Conservation (phyloP, 1,284 basidiomycete species). For the Malassezia globosa region DNA sequence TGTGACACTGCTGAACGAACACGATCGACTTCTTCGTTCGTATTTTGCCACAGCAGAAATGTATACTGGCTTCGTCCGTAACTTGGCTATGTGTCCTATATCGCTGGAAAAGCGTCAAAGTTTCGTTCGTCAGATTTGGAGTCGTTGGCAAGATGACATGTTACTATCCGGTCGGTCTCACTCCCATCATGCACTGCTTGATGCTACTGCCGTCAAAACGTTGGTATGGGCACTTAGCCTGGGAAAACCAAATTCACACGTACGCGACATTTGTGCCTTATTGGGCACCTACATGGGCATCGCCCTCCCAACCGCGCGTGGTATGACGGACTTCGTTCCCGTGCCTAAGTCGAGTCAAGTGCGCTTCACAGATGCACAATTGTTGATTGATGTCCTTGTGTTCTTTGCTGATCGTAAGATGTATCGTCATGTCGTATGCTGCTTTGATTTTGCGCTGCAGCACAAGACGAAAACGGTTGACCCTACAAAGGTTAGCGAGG, state of each 20-base stretch:
- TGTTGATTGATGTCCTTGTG: conserved; percentile 9
- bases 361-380: background rate
- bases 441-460: conserved; percentile 3
- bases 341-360: background rate
- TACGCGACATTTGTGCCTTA: conserved; percentile 1
- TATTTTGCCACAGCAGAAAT: conserved; percentile 7
- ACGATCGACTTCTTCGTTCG: conserved; percentile 1
- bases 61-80: conserved; percentile 12
- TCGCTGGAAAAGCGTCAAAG: conserved; percentile 1
- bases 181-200: background rate
- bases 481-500: background rate
- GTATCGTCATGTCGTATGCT: conserved; percentile 3
- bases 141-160: conserved; percentile 14
- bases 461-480: background rate
- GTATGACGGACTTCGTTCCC: conserved; percentile 1
- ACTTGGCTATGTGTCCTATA: conserved; percentile 4
- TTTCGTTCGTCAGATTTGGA: conserved; percentile 6
- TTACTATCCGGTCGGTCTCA: background rate
- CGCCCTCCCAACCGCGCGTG: background rate
- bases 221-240: conserved; percentile 10
- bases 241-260: background rate
- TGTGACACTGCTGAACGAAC: background rate
- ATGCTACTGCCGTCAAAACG: conserved; percentile 12
- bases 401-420: conserved; percentile 6
- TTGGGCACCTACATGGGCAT: conserved; percentile 15